Evolutionary conservation across 129 eudicot species (phyloP).

Genomic region (Saposhnikovia divaricata): DNA sequence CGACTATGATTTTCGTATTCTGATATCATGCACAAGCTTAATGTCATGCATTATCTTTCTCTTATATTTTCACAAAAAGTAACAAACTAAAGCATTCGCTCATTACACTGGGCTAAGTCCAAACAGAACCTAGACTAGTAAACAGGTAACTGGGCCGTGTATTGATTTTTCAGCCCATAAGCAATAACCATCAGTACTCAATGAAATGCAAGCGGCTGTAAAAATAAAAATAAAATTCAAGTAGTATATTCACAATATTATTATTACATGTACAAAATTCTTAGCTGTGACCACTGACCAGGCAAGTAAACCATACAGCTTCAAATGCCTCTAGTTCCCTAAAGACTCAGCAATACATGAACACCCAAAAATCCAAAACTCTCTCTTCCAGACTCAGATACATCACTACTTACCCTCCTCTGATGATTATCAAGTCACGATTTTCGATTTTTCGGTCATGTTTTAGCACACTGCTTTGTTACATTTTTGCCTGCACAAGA

Average conservation of each 20-base stretch:
- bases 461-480: neutral
- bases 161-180: no score
- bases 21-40: no score
- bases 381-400: neutral
- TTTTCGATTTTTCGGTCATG: neutral
- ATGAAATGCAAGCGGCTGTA: no score
- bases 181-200: no score
- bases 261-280: neutral
- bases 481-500: conserved; percentile 23
- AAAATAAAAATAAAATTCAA: no score
- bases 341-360: neutral
- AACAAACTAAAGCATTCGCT: no score
- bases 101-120: no score
- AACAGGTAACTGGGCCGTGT: no score
- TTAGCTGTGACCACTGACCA: neutral
- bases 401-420: neutral
- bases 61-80: no score
- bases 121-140: no score
- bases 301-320: neutral
- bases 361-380: neutral
- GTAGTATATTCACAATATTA: neutral
- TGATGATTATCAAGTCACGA: neutral
- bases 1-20: no score
- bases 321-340: neutral
- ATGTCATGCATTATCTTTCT: no score